Base-by-base conservation (phyloP, 1,284 basidiomycete genomes). In the Vanrija humicola region DNA sequence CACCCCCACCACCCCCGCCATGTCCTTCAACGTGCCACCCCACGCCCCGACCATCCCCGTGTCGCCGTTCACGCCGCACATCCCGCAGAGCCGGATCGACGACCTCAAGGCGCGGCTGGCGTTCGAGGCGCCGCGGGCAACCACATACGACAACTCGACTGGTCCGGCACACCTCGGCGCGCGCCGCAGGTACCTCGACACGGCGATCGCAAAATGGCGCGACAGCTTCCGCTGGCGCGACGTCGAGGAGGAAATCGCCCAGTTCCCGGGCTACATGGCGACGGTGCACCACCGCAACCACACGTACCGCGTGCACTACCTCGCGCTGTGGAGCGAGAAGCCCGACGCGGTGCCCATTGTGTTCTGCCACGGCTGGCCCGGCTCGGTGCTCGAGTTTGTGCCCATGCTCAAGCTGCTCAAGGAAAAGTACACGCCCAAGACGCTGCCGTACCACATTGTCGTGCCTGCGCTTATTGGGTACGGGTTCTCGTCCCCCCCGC, bases 341-440 rank as follows among this genome's bases (percentile, higher is more conserved):
- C 49, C 55, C 19, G 63, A 73, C 39, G 73, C 73, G 3, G 54
- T 69, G 9, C 70, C 74, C 9, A 45, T 77, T 19, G 52, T 76
- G 12, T 55, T 76, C 53, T 58, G 65, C 25, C 75, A 77, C 48
- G 75, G 75, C 10, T 77, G 75, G 75, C 75, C 75, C 10, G 72
- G 75, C 14, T 62, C 55, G n/a, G 60, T 70, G 38, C 63, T 69
- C 58, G 72, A 75, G 52, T 71, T 75, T 55, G 48, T 71, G 0
- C 71, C 72, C 1, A 50, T 74, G 54, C 54, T 72, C 21, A 43
- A 64, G 9, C 59, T 60, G 42, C 56, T 73, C 16, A 44, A 52
- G n/a, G 46, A 49, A 38, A 62, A 38, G n/a, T 67, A 66, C 54
- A 66, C 55, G 9, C 70, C 70, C 9, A 58, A 56, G 7, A 58